Conservation (phyloP, 345 rosid genomes). For the Pistacia integerrima region DNA sequence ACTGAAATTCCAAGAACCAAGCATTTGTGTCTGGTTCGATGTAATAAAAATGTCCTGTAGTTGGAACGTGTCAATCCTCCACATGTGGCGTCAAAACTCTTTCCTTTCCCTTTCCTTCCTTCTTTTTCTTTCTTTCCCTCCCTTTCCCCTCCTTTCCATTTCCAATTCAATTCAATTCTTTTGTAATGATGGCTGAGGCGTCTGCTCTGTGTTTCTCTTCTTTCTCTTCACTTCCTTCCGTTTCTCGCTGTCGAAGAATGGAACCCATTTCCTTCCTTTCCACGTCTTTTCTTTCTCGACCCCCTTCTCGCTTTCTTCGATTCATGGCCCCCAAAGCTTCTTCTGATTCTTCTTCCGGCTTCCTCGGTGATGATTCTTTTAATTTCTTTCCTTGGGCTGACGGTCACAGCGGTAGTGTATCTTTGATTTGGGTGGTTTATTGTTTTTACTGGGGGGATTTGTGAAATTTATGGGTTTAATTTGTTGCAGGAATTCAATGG, state of each 20-base stretch:
- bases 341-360: constrained; percentile 49
- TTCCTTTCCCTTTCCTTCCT: background rate
- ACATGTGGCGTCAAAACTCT: constrained; percentile 28
- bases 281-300: constrained; percentile 23
- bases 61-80: constrained; percentile 1
- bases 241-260: constrained; percentile 28
- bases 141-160: background rate
- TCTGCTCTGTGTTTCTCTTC: constrained; percentile 34
- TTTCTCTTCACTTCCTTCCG: constrained; percentile 35
- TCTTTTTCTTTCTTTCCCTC: background rate
- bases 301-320: constrained; percentile 42
- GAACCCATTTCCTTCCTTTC: constrained; percentile 31
- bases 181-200: constrained; percentile 48
- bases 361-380: constrained; percentile 62
- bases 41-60: background rate
- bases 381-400: constrained; percentile 76
- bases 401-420: constrained; percentile 45
- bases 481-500: constrained; percentile 66
- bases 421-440: background rate
- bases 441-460: background rate
- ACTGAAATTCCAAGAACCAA: background rate
- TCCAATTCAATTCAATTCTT: background rate
- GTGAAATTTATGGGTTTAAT: background rate
- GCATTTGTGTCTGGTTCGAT: background rate
- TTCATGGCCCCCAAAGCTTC: constrained; percentile 52